Conservation (phyloP, 1,284 basidiomycete genomes). For the Binderoboletus segoi region DNA sequence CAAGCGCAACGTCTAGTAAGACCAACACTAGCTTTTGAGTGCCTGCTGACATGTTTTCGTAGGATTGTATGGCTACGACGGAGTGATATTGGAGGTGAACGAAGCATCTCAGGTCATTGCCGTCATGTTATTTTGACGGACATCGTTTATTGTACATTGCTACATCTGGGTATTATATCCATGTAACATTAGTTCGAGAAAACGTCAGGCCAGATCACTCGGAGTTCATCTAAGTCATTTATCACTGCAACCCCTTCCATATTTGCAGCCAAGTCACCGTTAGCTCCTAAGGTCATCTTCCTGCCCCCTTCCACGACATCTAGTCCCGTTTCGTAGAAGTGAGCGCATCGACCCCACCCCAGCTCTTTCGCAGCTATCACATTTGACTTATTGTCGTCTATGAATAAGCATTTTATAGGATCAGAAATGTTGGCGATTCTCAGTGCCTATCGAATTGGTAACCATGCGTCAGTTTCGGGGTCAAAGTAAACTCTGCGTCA, state of each 20-base stretch:
- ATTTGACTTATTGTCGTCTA: constrained; percentile 75
- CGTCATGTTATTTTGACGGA: constrained; percentile 74
- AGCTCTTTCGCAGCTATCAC: constrained; percentile 63
- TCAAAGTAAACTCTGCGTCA: neutral
- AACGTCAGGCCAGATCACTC: constrained; percentile 70
- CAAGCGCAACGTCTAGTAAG: constrained; percentile 74
- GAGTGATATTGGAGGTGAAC: constrained; percentile 80
- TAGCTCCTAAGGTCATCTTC: constrained; percentile 51
- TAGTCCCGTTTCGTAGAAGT: constrained; percentile 72
- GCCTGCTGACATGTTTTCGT: constrained; percentile 19
- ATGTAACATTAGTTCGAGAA: constrained; percentile 40
- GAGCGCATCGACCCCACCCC: constrained; percentile 72
- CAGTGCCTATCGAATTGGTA: constrained; percentile 56
- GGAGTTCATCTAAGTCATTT: constrained; percentile 60
- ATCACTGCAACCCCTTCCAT: constrained; percentile 50
- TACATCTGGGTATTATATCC: constrained; percentile 2
- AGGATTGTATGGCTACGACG: constrained; percentile 80
- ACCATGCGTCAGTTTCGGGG: constrained; percentile 5
- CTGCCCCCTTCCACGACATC: constrained; percentile 63
- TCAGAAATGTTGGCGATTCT: constrained; percentile 58
- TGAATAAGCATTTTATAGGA: constrained; percentile 69
- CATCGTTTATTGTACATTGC: constrained; percentile 1
- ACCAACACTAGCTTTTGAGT: constrained; percentile 9
- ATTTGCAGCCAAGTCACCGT: constrained; percentile 39
- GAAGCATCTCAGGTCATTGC: constrained; percentile 75